Evolutionary conservation across 139 green algal species (phyloP).

Genomic region (Micromonas pusilla): DNA sequence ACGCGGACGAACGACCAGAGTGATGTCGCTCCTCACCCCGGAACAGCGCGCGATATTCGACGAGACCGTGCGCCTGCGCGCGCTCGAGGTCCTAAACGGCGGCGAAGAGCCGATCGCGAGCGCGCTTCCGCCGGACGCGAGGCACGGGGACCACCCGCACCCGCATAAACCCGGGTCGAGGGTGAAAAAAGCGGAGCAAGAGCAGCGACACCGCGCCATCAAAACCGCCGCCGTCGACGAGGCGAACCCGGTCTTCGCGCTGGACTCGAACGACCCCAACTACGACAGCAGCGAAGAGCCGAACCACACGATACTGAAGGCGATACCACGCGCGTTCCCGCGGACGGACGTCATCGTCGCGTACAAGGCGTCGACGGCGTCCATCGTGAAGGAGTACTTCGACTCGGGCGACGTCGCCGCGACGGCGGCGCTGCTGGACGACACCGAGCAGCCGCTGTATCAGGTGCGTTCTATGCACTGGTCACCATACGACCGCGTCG

Average conservation of each 20-base stretch:
- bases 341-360: conserved; percentile 35
- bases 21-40: neutral
- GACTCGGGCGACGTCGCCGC: conserved; percentile 58
- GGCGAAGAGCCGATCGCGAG: neutral
- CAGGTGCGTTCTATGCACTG: no score
- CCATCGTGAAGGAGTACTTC: conserved; percentile 85
- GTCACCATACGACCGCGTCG: no score
- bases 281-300: conserved; percentile 24
- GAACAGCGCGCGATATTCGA: neutral
- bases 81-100: neutral
- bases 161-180: neutral
- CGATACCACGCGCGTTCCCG: neutral
- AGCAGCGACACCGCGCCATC: no score
- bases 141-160: no score
- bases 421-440: conserved; percentile 42
- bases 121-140: neutral
- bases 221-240: neutral
- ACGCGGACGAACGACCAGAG: neutral
- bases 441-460: conserved; percentile 31
- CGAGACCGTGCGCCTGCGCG: neutral
- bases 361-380: conserved; percentile 59
- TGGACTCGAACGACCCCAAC: conserved; percentile 25
- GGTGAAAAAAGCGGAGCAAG: conserved; percentile 15
- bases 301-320: neutral
- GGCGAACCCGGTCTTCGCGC: conserved; percentile 12